A percentile compares a stretch with the other conserved stretches of the same genome.
Conservation (phyloP, 306 rosid species). For the Vachellia collinsii region DNA sequence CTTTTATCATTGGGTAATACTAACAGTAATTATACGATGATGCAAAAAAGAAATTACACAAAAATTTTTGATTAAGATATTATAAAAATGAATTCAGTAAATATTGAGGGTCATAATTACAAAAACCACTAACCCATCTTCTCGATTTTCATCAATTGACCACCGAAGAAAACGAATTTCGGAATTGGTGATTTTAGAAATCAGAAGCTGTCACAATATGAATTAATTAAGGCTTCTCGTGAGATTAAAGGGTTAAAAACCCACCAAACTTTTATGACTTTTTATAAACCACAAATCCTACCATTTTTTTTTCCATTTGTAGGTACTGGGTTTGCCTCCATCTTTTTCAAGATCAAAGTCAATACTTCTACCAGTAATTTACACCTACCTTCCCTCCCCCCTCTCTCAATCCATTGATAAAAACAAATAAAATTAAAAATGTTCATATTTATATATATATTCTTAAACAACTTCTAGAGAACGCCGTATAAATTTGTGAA, state of each 20-base stretch:
- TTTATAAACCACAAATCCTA: not conserved
- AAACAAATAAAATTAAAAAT: not conserved
- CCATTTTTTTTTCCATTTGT: slow-evolving; percentile 10
- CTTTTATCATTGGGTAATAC: not conserved
- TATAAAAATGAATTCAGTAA: not conserved
- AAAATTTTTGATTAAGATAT: slow-evolving; percentile 25
- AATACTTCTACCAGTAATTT: slow-evolving; percentile 17
- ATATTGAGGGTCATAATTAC: not conserved
- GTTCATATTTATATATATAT: not conserved
- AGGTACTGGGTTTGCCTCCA: not conserved
- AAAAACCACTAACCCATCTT: slow-evolving; percentile 39
- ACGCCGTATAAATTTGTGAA: not conserved
- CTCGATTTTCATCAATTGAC: slow-evolving; percentile 29
- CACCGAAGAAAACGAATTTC: not conserved
- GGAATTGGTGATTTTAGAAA: not conserved
- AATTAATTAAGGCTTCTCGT: not conserved
- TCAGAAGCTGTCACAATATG: not conserved
- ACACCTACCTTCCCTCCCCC: not conserved
- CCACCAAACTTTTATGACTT: slow-evolving; percentile 1
- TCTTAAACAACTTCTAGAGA: not conserved
- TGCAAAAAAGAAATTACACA: not conserved
- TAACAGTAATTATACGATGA: not conserved
- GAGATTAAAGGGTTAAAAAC: not conserved
- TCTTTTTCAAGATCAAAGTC: slow-evolving; percentile 22
- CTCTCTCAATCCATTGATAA: not conserved